These are phyloP conservation scores for Myxozyma neotropica DNA, from an alignment of 805 yeast genomes.

Conservation along the genomic window DNA sequence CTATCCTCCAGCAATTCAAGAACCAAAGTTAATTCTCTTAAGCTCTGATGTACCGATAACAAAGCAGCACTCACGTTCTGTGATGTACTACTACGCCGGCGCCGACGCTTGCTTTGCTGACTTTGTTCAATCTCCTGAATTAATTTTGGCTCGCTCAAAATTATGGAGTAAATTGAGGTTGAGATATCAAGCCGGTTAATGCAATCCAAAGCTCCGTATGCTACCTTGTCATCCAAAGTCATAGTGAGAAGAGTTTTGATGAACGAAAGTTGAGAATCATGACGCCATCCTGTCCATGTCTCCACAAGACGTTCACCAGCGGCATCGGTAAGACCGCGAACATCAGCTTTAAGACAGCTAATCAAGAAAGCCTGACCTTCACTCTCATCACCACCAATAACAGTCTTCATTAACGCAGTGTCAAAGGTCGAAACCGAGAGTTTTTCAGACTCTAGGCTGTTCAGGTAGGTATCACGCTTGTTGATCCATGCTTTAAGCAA, in stretches of 20 bases:
- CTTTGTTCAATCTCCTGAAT: slow-evolving; percentile 5
- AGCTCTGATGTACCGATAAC: slow-evolving; percentile 4
- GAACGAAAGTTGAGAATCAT: slow-evolving; percentile 59
- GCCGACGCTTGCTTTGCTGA: slow-evolving; percentile 67
- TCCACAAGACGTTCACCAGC: slow-evolving; percentile 56
- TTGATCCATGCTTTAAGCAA: slow-evolving; percentile 51
- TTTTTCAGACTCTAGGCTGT: slow-evolving; percentile 51
- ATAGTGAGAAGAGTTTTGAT: slow-evolving; percentile 64
- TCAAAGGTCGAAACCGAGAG: slow-evolving; percentile 61
- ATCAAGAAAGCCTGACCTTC: slow-evolving; percentile 64
- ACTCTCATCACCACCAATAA: slow-evolving; percentile 63
- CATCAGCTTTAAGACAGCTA: slow-evolving; percentile 46
- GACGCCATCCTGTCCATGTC: slow-evolving; percentile 60
- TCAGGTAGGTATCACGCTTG: slow-evolving; percentile 52
- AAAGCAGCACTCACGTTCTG: slow-evolving; percentile 45
- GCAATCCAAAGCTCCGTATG: slow-evolving; percentile 51
- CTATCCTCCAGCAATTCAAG: slow-evolving; percentile 73
- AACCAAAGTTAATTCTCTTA: slow-evolving; percentile 69
- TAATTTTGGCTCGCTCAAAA: slow-evolving; percentile 15
- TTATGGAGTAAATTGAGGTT: slow-evolving; percentile 52
- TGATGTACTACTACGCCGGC: slow-evolving; percentile 67
- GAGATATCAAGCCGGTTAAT: slow-evolving; percentile 60
- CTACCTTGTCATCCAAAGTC: slow-evolving; percentile 44
- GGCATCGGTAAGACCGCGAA: slow-evolving; percentile 42
- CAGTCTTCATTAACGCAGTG: slow-evolving; percentile 55